phyloP scores from a whole-genome alignment of 352 stramenopile species.

The Nothophytophthora sp. region DNA sequence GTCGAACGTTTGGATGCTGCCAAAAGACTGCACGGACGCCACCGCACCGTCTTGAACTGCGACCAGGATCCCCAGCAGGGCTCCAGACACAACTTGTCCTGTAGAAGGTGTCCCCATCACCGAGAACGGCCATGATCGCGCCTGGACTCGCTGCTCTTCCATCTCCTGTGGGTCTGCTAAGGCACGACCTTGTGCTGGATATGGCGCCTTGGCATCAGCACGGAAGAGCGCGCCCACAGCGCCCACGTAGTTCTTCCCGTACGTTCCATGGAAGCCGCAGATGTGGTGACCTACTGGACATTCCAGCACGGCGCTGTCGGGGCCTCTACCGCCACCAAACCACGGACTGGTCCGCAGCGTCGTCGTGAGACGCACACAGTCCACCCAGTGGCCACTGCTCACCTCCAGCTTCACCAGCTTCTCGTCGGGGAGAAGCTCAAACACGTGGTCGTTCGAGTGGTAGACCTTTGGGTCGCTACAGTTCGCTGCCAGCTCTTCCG shows the following conservation, averaged over 20 bases:
- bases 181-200: not conserved
- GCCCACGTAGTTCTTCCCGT: constrained; percentile 36
- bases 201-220: constrained; percentile 3
- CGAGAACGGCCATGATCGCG: constrained; percentile 2
- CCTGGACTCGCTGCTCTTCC: not conserved
- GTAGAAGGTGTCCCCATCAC: constrained; percentile 17
- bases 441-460: constrained; percentile 42
- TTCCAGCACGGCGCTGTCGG: constrained; percentile 22
- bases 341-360: constrained; percentile 44
- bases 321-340: constrained; percentile 44
- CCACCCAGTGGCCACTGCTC: constrained; percentile 52
- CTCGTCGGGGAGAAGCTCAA: constrained; percentile 42
- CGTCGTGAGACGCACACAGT: constrained; percentile 48
- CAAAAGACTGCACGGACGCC: constrained; percentile 36
- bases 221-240: constrained; percentile 35
- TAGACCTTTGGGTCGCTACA: constrained; percentile 22
- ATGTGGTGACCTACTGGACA: constrained; percentile 30
- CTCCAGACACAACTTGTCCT: not conserved
- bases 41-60: constrained; percentile 19
- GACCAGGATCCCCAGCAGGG: constrained; percentile 25
- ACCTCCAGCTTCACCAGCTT: constrained; percentile 42
- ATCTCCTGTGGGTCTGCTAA: not conserved
- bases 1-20: constrained; percentile 27
- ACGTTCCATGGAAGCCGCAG: constrained; percentile 39
- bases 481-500: constrained; percentile 18